Conservation (phyloP, 2,329 filamentous ascomycete genomes). For the Colletotrichum kahawae region DNA sequence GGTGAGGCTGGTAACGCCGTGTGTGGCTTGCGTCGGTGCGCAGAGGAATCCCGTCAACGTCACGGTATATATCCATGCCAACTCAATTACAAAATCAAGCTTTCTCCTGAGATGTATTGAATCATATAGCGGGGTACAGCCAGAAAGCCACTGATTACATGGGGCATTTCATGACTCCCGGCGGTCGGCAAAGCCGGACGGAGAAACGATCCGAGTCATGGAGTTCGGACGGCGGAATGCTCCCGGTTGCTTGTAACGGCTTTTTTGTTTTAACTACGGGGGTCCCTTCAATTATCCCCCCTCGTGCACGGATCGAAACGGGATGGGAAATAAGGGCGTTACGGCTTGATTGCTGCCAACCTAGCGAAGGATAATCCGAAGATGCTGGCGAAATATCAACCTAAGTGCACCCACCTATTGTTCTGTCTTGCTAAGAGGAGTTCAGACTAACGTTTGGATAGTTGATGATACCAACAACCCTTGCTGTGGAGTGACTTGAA, state of each 20-base stretch:
- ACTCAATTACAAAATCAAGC: background rate
- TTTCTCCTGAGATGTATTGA: background rate
- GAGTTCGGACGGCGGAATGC: background rate
- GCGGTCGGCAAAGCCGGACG: background rate
- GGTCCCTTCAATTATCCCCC: background rate
- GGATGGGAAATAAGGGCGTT: background rate
- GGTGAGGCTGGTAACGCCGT: background rate
- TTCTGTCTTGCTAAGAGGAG: background rate
- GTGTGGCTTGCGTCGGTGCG: background rate
- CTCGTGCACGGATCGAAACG: background rate
- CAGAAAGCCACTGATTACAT: background rate
- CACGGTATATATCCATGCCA: background rate
- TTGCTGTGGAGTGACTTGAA: background rate
- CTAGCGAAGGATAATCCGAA: background rate
- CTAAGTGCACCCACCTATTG: background rate
- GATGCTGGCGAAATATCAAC: background rate
- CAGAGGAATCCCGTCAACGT: background rate
- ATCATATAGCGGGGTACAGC: background rate
- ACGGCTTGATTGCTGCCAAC: background rate
- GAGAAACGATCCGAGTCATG: background rate
- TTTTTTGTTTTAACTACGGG: background rate
- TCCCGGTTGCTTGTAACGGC: background rate
- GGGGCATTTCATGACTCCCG: background rate
- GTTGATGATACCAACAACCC: no score
- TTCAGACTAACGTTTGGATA: no score